Base-by-base conservation (phyloP, 441 rosid species). In the Aleurites moluccanus region DNA sequence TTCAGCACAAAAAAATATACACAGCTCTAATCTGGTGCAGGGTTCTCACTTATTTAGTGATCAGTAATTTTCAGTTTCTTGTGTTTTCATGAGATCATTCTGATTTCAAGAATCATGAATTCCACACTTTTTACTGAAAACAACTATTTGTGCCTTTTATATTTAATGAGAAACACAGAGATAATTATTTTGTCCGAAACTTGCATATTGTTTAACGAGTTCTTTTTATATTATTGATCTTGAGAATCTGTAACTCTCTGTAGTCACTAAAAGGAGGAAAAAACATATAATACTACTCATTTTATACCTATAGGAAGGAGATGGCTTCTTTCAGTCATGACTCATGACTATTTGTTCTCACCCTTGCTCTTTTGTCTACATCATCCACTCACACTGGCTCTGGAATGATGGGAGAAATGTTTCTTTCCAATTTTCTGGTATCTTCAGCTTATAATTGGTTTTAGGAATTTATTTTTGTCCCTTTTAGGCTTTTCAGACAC, bases 21-120 rank as follows among this genome's bases (percentile, higher is more conserved):
- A 93, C 99, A 18, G 95, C 90, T 77, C 80, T 96, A 63, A 72
- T 93, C 52, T 96, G 99, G 98, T 93, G 99, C 89, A 88, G 99
- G 87, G 94, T 93, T 83, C 85, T 96, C 69, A 91, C 97, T 44
- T 93, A 87, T 85, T 83, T 96, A 81, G 97, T 90, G 80, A 98
- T 93, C 83, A 86, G 97, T 73, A 42, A 18, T 59, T 71, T 71
- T 21, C 45, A 18, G 27, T 8, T 40, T 65, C 0, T 25, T 16
- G 56, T 50, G 42, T 67, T 9, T 42, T 55, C 25, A 14, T 16
- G 11, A 47, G 55, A 20, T 28, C 16, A 13, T 47, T 67, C 14
- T 47, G 13, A n/a, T 44, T 27, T 4, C 57, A 50, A 67, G 25
- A 67, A 67, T 60, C 9, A 16, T 15, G 23, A 40, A 66, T 44